These are phyloP conservation scores for Eremochloa ophiuroides DNA, from an alignment of 176 grass and related monocot genomes.

Conservation along the genomic window DNA sequence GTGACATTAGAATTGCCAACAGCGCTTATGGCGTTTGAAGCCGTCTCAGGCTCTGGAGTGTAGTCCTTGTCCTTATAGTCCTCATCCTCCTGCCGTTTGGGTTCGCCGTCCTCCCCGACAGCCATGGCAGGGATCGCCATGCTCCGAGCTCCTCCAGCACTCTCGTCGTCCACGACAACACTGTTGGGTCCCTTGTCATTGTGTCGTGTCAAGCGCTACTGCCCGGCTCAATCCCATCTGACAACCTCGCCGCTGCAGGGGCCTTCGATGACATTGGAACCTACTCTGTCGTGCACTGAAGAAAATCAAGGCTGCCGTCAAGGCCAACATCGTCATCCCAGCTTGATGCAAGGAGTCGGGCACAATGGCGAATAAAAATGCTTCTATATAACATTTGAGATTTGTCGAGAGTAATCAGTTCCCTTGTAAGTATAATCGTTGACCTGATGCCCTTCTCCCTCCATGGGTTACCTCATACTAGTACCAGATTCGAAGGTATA, in stretches of 20 bases:
- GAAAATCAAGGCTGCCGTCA: slow-evolving; percentile 38
- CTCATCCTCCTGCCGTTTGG: slow-evolving; percentile 30
- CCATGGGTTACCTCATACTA: background rate
- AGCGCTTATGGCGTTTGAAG: background rate
- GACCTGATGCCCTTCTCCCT: background rate
- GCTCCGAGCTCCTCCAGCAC: background rate
- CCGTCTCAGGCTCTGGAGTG: background rate
- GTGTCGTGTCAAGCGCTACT: slow-evolving; percentile 20
- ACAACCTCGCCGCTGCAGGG: background rate
- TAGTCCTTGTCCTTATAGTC: background rate
- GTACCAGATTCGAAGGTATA: background rate
- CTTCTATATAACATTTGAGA: background rate
- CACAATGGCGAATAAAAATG: background rate
- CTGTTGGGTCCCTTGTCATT: slow-evolving; percentile 23
- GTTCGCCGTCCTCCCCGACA: slow-evolving; percentile 44
- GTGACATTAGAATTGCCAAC: too few relatives aligned
- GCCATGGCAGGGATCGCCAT: background rate
- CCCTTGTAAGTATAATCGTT: background rate
- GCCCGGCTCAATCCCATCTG: background rate
- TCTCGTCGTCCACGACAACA: background rate
- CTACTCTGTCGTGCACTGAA: slow-evolving; percentile 25
- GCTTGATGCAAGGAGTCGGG: background rate
- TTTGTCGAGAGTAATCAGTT: background rate
- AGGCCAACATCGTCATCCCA: background rate
- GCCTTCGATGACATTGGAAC: background rate